Evolutionary conservation across 2,329 filamentous ascomycete genomes (phyloP).

Genomic region (Fusarium coffeatum): DNA sequence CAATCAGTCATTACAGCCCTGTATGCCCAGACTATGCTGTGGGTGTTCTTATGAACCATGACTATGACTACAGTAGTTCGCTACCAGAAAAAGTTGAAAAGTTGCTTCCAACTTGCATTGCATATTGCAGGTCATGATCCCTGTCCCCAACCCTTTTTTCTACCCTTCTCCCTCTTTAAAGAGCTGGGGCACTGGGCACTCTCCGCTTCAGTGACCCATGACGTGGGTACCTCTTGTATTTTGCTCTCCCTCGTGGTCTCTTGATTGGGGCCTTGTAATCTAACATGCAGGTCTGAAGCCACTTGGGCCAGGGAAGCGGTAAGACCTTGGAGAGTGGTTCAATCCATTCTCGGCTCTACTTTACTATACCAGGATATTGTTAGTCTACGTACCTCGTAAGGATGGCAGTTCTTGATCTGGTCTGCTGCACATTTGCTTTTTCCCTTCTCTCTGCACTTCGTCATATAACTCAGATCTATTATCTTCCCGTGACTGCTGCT

Average conservation of each 20-base stretch:
- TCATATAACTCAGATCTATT: slow-evolving; percentile 25
- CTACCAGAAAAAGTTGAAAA: slow-evolving; percentile 23
- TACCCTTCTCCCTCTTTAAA: slow-evolving; percentile 1
- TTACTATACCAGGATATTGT: slow-evolving; percentile 5
- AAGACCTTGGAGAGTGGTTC: slow-evolving; percentile 35
- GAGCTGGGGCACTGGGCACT: slow-evolving; percentile 3
- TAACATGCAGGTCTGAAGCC: slow-evolving; percentile 42
- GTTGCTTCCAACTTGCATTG: slow-evolving; percentile 6
- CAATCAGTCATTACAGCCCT: slow-evolving; percentile 3
- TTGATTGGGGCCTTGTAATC: slow-evolving; percentile 42
- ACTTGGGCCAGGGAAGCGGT: slow-evolving; percentile 44
- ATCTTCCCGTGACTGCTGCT: slow-evolving; percentile 27
- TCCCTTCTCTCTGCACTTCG: slow-evolving; percentile 1
- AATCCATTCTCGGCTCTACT: slow-evolving; percentile 31
- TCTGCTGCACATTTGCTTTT: slow-evolving; percentile 30
- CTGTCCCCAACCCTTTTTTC: slow-evolving; percentile 27
- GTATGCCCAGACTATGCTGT: neutral
- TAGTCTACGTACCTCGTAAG: slow-evolving; percentile 2
- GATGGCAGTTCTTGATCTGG: slow-evolving; percentile 15
- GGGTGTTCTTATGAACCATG: neutral
- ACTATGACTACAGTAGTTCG: slow-evolving; percentile 1
- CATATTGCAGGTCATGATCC: slow-evolving; percentile 13
- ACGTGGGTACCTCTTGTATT: slow-evolving; percentile 41
- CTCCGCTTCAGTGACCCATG: slow-evolving; percentile 32
- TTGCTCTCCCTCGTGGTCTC: slow-evolving; percentile 32